Conservation (phyloP, 768 basidiomycete species). For the Suillus bovinus region DNA sequence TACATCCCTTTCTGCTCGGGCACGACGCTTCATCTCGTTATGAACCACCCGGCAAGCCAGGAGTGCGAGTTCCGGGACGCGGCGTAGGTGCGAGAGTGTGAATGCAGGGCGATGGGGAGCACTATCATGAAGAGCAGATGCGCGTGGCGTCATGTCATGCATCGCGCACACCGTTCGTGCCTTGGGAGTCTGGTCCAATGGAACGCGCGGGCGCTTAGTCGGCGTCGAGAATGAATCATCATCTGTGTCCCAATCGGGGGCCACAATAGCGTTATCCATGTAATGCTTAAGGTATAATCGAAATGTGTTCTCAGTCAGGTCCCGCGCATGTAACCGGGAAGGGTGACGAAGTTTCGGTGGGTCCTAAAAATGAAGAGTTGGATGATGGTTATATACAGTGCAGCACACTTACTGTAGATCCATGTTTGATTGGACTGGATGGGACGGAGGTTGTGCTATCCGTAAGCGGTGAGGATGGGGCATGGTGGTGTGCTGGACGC, state of each 20-base stretch:
- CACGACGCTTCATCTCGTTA: conserved; percentile 57
- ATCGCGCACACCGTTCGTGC: conserved; percentile 2
- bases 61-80: conserved; percentile 69
- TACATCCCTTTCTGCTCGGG: conserved; percentile 48
- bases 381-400: not conserved
- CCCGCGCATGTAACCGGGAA: conserved; percentile 60
- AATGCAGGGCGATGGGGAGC: conserved; percentile 34
- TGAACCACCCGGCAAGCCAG: conserved; percentile 66
- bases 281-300: conserved; percentile 78
- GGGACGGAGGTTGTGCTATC: conserved; percentile 30
- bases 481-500: conserved; percentile 4
- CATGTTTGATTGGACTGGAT: conserved; percentile 26
- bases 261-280: conserved; percentile 56
- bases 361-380: conserved; percentile 6
- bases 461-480: conserved; percentile 24
- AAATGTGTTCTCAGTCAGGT: conserved; percentile 72
- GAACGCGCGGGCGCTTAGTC: conserved; percentile 30
- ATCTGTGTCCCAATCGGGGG: conserved; percentile 9
- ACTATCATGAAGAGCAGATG: not conserved
- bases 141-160: conserved; percentile 5
- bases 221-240: conserved; percentile 23
- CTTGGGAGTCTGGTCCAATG: conserved; percentile 28
- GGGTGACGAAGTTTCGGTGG: conserved; percentile 68
- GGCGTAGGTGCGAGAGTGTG: conserved; percentile 72
- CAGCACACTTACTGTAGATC: conserved; percentile 10